phyloP scores from a whole-genome alignment of 2,329 filamentous ascomycete species.

The Botrytis porri region DNA sequence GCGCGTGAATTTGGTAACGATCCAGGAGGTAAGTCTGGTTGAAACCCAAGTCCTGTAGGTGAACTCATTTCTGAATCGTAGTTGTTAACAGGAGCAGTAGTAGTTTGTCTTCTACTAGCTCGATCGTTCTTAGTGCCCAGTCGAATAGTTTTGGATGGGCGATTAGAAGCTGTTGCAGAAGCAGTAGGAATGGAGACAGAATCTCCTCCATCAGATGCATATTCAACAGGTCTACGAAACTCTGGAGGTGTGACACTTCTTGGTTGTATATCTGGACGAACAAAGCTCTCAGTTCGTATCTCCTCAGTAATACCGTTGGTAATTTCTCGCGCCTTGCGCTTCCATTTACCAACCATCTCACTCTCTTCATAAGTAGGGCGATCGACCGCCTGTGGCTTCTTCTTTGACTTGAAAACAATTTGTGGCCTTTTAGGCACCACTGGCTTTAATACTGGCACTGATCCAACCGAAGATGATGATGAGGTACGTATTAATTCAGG shows the following conservation, averaged over 20 bases:
- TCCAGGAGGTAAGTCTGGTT: conserved; percentile 43
- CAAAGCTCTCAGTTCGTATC: conserved; percentile 30
- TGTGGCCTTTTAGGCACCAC: conserved; percentile 12
- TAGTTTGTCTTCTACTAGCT: conserved; percentile 22
- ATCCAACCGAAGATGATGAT: conserved; percentile 22
- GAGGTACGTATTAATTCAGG: conserved; percentile 24
- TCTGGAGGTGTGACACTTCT: conserved; percentile 1
- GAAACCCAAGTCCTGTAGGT: conserved; percentile 50
- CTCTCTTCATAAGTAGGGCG: conserved; percentile 26
- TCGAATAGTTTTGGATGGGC: conserved; percentile 28
- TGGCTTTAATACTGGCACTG: conserved; percentile 18
- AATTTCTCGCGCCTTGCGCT: conserved; percentile 33
- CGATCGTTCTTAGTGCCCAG: conserved; percentile 28
- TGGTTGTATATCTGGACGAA: conserved; percentile 26
- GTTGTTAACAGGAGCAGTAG: conserved; percentile 30
- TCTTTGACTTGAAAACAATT: conserved; percentile 28
- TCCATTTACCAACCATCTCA: conserved; percentile 27
- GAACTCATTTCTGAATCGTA: conserved; percentile 56
- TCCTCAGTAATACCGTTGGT: conserved; percentile 26
- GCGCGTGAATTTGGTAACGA: conserved; percentile 56
- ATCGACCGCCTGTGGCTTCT: conserved; percentile 20
- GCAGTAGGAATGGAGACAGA: conserved; percentile 24
- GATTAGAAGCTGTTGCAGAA: conserved; percentile 8
- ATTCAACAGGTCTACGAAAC: conserved; percentile 23
- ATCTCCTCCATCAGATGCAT: conserved; percentile 31